Percentiles rank a stretch among this genome's conserved stretches.
phyloP scores from a whole-genome alignment of 2,329 filamentous ascomycete species.

The Penicillium sp. region DNA sequence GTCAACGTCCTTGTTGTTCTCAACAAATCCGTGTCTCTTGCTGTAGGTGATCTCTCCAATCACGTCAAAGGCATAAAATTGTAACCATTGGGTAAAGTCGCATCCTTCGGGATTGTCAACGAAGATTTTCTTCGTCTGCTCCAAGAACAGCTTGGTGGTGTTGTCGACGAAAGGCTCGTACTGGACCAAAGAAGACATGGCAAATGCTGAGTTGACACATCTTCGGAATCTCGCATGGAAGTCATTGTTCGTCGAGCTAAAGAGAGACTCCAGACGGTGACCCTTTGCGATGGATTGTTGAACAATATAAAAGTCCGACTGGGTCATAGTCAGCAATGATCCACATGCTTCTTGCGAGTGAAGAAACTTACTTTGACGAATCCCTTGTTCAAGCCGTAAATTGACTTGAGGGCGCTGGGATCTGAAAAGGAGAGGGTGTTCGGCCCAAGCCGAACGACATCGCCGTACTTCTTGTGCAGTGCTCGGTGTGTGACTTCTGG shows the following conservation, averaged over 20 bases:
- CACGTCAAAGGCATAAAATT: constrained; percentile 82
- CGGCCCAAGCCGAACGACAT: constrained; percentile 72
- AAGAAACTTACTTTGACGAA: constrained; percentile 63
- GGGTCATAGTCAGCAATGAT: not conserved
- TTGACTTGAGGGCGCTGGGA: constrained; percentile 63
- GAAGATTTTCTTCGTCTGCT: constrained; percentile 58
- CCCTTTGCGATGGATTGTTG: constrained; percentile 17
- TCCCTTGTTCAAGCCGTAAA: constrained; percentile 81
- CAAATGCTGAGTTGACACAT: constrained; percentile 72
- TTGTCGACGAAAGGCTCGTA: constrained; percentile 80
- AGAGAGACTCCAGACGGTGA: constrained; percentile 16
- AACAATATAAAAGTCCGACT: constrained; percentile 21
- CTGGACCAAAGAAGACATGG: constrained; percentile 72
- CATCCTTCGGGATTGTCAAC: constrained; percentile 28
- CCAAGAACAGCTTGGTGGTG: constrained; percentile 68
- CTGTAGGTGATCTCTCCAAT: constrained; percentile 76
- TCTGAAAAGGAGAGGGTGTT: constrained; percentile 71
- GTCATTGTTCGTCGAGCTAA: constrained; percentile 52
- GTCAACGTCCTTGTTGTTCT: constrained; percentile 72
- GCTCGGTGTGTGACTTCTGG: constrained; percentile 67
- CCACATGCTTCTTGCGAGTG: not conserved
- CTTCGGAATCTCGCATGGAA: constrained; percentile 74
- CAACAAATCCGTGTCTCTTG: constrained; percentile 73
- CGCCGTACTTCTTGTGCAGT: constrained; percentile 69
- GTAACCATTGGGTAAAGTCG: constrained; percentile 57